Conservation (phyloP, 805 yeast species). For the Candida patagonica region DNA sequence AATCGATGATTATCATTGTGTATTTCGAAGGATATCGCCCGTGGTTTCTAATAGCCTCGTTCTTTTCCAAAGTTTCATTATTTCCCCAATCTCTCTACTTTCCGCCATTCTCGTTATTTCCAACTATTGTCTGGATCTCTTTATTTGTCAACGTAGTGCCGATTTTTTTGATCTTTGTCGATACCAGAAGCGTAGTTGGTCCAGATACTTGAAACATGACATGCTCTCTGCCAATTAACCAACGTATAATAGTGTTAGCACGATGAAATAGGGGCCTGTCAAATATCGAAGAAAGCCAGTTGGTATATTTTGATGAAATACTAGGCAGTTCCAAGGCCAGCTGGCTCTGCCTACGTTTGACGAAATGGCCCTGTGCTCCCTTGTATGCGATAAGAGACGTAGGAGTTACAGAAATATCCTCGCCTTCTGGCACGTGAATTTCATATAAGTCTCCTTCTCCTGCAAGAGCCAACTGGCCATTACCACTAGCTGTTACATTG, state of each 20-base stretch:
- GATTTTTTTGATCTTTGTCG: conserved; percentile 15
- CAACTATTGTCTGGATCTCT: conserved; percentile 1
- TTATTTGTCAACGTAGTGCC: not conserved
- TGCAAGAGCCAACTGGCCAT: conserved; percentile 33
- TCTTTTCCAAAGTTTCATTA: no score
- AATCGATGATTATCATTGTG: no score
- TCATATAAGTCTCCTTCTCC: conserved; percentile 34
- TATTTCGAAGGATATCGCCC: no score
- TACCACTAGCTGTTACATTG: conserved; percentile 28
- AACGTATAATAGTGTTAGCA: not conserved
- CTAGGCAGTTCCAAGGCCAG: conserved; percentile 5
- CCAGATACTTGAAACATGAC: conserved; percentile 20
- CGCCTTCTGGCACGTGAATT: conserved; percentile 30
- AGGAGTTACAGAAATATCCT: conserved; percentile 33
- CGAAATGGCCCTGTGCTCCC: conserved; percentile 11
- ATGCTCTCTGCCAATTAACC: conserved; percentile 17
- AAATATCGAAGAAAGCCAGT: not conserved
- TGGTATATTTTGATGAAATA: not conserved
- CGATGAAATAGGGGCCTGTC: not conserved
- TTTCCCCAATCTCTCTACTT: no score
- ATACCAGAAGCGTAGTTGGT: conserved; percentile 24
- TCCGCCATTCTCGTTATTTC: no score
- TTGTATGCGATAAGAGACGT: conserved; percentile 34
- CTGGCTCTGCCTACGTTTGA: conserved; percentile 10
- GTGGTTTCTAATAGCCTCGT: no score